These are phyloP conservation scores for Chalciporus piperatus DNA, from an alignment of 768 basidiomycete genomes.

Conservation along the genomic window DNA sequence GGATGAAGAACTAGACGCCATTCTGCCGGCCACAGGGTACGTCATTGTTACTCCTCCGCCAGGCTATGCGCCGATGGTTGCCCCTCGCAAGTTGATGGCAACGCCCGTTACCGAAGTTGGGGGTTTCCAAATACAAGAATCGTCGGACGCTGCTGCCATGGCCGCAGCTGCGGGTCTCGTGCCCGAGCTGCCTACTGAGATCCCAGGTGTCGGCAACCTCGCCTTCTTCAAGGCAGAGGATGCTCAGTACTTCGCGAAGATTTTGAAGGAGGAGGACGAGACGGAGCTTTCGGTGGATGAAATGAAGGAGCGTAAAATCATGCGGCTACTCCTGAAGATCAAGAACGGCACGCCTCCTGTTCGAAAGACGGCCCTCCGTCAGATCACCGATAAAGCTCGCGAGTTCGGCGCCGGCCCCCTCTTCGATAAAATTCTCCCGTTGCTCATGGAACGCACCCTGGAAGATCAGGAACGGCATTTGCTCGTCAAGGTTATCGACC, in stretches of 20 bases:
- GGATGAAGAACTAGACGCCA: slow-evolving; percentile 91
- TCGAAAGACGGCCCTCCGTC: slow-evolving; percentile 93
- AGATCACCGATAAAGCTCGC: slow-evolving; percentile 98
- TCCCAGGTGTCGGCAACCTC: slow-evolving; percentile 94
- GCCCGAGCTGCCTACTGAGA: slow-evolving; percentile 93
- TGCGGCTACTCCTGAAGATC: slow-evolving; percentile 96
- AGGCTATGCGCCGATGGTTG: slow-evolving; percentile 81
- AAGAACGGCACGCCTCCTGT: slow-evolving; percentile 99
- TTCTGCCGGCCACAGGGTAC: slow-evolving; percentile 86
- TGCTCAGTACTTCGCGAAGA: slow-evolving; percentile 96
- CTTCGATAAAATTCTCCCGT: slow-evolving; percentile 96
- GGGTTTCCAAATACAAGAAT: slow-evolving; percentile 96
- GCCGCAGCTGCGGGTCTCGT: slow-evolving; percentile 91
- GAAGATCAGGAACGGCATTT: slow-evolving; percentile 99
- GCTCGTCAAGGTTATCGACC: slow-evolving; percentile 98
- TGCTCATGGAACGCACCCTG: slow-evolving; percentile 96
- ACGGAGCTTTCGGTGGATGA: slow-evolving; percentile 90
- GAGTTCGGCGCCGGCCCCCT: slow-evolving; percentile 97
- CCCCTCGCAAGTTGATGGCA: slow-evolving; percentile 62
- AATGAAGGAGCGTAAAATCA: slow-evolving; percentile 99
- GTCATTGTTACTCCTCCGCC: slow-evolving; percentile 90
- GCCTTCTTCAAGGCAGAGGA: slow-evolving; percentile 99
- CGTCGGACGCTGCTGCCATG: slow-evolving; percentile 83
- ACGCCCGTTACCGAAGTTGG: slow-evolving; percentile 55
- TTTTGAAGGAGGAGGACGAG: slow-evolving; percentile 94